Base-by-base conservation (phyloP, 768 basidiomycete species). In the Tricholomella constricta region DNA sequence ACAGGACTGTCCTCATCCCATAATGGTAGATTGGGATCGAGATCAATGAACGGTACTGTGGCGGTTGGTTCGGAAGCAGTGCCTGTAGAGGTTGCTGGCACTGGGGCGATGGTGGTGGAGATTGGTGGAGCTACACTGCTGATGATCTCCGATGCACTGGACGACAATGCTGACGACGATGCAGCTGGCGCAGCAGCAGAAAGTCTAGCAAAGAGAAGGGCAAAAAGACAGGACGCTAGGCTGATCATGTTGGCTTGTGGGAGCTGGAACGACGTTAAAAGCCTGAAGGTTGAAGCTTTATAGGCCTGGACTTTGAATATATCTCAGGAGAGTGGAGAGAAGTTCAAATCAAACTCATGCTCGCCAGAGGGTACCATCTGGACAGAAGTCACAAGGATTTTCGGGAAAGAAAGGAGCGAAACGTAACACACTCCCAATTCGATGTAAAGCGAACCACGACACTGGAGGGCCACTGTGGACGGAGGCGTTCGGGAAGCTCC, bases 11-110 rank as follows among this genome's bases (percentile, higher is more conserved):
- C 57, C 8, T 56, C 55, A 45, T 72, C 65, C 70, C 70, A 79
- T 6, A 78, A 57, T 17, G 69, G 71, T 42, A 58, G 61, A 61
- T 84, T 84, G 23, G 82, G 78, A 52, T 80, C 68, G 34, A 67
- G 56, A 22, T 59, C 52, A 52, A 73, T 71, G 54, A 69, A 75
- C 19, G 76, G 72, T 14, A 76, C 74, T 8, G 82, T 81, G 4
- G 78, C 73, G 14, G 69, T 60, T 4, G 77, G 56, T 14, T 66
- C 61, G 31, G 62, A 45, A 17, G 66, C 56, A 27, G 52, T 60
- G 6, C 45, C 62, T 2, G 63, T 59, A 4, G 66, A 55, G 3
- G 62, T 53, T 19, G 59, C 50, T 2, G 54, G n/a, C n/a, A n/a
- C n/a, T n/a, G n/a, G n/a, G n/a, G n/a, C n/a, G n/a, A n/a, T 44